Evolutionary conservation across 2,329 filamentous ascomycete genomes (phyloP).

Genomic region (Trichoderma arundinaceum): DNA sequence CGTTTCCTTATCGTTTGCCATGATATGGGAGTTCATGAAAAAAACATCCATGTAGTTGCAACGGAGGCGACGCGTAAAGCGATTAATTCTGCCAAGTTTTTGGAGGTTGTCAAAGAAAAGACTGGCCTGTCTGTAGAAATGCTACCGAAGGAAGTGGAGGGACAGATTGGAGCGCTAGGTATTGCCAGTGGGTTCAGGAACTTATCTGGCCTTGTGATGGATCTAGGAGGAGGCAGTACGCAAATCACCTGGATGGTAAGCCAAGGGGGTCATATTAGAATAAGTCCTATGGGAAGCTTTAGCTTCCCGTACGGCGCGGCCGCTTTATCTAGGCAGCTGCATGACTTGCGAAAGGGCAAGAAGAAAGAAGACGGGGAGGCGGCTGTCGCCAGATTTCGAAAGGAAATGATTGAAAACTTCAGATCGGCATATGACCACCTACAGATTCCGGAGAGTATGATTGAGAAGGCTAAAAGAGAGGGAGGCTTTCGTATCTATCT

Average conservation of each 20-base stretch:
- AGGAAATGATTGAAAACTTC: conserved; percentile 60
- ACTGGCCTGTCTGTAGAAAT: conserved; percentile 67
- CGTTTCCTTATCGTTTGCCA: conserved; percentile 41
- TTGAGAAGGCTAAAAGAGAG: conserved; percentile 49
- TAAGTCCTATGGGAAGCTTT: conserved; percentile 61
- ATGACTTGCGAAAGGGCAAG: conserved; percentile 48
- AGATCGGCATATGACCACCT: conserved; percentile 58
- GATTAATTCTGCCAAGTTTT: conserved; percentile 40
- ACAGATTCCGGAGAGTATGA: conserved; percentile 58
- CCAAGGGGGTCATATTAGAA: conserved; percentile 54
- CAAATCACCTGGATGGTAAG: conserved; percentile 71
- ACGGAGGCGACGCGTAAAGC: conserved; percentile 44
- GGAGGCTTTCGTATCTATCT: conserved; percentile 67
- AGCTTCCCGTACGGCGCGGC: conserved; percentile 75
- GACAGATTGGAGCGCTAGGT: conserved; percentile 67
- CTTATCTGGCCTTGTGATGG: conserved; percentile 72
- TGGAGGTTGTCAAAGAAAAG: conserved; percentile 53
- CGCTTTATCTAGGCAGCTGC: conserved; percentile 63
- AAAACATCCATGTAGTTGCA: conserved; percentile 42
- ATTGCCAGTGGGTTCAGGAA: conserved; percentile 67
- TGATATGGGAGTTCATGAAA: conserved; percentile 38
- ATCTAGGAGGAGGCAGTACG: conserved; percentile 72
- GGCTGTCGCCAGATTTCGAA: conserved; percentile 51
- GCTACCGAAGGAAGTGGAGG: conserved; percentile 70
- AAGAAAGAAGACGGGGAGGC: conserved; percentile 48